A percentile compares a stretch with the other conserved stretches of the same genome.
Evolutionary conservation across 176 grass and related monocot genomes (phyloP).

Genomic region (Cenchrus fungigraminus): DNA sequence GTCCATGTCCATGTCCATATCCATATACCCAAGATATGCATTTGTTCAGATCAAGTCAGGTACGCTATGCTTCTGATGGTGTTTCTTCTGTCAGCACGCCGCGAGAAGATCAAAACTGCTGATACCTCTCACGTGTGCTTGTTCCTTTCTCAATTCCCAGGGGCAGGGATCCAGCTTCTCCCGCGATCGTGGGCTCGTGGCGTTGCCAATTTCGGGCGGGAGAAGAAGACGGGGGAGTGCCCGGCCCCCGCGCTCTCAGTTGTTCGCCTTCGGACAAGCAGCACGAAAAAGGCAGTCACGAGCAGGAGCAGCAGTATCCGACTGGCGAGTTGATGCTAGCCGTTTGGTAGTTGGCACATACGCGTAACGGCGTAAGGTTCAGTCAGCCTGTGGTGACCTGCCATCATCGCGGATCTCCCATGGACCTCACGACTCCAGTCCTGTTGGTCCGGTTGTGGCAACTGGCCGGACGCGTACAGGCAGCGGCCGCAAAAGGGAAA

Average conservation of each 20-base stretch:
- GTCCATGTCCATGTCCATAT: background rate
- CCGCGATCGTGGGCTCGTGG: background rate
- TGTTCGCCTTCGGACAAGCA: background rate
- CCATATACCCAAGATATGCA: background rate
- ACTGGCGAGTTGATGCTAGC: background rate
- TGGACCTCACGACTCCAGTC: background rate
- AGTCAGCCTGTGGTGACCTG: background rate
- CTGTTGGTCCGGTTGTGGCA: background rate
- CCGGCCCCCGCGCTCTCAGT: background rate
- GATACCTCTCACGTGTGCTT: background rate
- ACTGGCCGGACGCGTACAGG: constrained; percentile 1
- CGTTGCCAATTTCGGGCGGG: constrained; percentile 2
- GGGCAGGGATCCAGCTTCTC: background rate
- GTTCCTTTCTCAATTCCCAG: background rate
- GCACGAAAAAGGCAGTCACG: background rate
- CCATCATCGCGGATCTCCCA: background rate
- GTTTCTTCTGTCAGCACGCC: too few species aligned
- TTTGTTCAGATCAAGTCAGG: too few species aligned
- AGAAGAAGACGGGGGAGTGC: too few species aligned
- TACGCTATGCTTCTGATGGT: too few species aligned
- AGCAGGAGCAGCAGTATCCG: too few species aligned
- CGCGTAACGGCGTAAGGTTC: too few species aligned
- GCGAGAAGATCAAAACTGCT: too few species aligned
- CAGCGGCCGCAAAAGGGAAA: background rate
- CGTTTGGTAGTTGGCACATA: background rate